Base-by-base conservation (phyloP, 2,329 filamentous ascomycete genomes). In the Aspergillus fructus region DNA sequence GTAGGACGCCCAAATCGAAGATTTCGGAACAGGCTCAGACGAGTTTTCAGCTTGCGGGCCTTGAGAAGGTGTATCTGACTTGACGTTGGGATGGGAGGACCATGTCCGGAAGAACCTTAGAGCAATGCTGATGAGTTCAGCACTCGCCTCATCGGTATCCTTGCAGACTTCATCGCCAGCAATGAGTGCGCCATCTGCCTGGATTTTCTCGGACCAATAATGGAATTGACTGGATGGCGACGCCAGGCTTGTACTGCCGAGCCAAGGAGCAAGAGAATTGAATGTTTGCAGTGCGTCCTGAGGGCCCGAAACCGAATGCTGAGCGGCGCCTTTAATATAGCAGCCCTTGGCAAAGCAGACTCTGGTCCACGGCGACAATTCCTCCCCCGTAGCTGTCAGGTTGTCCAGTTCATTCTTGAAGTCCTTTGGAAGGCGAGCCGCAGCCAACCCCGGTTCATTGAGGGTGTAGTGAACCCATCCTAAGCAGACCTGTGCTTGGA, bases 391-490 rank as follows among this genome's bases (percentile, higher is more conserved):
- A n/a, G 77, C 76, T 47, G 83, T 80, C 55, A 86, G 72, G 40
- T 79, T 76, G 27, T 81, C 72, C 58, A 85, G 77, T 33, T 83
- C 81, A 45, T 80, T 77, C 47, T 83, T 81, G 50, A 90, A 79
- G 62, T 85, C 83, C 57, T 79, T 80, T 4, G 90, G 90, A 13
- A 96, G 78, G 56, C 79, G 83, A 37, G 78, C 76, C 42, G 84
- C 74, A 39, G 88, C 87, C 42, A 85, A 72, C 1, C 78, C 79
- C 62, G 89, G 89, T 64, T 96, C 89, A 34, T 85, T 86, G 53
- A 89, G 75, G 8, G 86, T 84, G 85, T 90, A 96, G 69, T 96
- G 86, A 66, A 96, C 80, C 89, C 92, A 96, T 54, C 88, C 92
- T 45, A 93, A 74, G 72, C 91, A 94, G 51, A 94, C 87, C 59